Base-by-base conservation (phyloP, 2,329 filamentous ascomycete genomes). In the Penicillium freii region DNA sequence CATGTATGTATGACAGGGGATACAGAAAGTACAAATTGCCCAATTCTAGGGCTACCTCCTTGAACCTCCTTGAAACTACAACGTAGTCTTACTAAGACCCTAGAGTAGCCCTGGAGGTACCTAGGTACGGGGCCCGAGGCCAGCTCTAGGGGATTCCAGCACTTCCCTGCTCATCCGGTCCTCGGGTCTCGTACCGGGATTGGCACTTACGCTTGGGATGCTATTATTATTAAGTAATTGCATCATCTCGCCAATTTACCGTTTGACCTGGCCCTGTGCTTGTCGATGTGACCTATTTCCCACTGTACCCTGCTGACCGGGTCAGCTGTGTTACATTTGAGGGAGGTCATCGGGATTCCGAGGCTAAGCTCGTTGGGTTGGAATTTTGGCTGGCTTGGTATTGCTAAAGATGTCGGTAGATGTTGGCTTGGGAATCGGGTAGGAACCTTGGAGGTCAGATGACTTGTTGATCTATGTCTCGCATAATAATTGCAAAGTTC, bases 281-380 rank as follows among this genome's bases (percentile, higher is more conserved):
- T 23, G 27, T 52, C 29, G 29, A 33, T 33, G 44, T 31, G 21
- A 25, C 39, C 13, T 19, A 4, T 19, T n/a, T 29, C 39, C n/a
- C 15, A 33, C 31, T 33, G 15, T 36, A 21, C 25, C 4, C 39
- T 23, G 27, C n/a, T n/a, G 29, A 17, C 11, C 15, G 17, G 39
- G 39, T 48, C 42, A 53, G 33, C 42, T 48, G 43, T 54, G 51
- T 40, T n/a, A 34, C 25, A 9, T 13, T 40, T 21, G 25, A 25
- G 17, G 5, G 25, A 34, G 17, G n/a, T 17, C 25, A 8, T 17
- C n/a, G 25, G 13, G 17, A 11, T 46, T 46, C 34, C 5, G 31
- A 33, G 13, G 33, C 23, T 53, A 52, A 50, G 47, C 50, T 27
- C 21, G 50, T 29, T 53, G 51, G 11, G n/a, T 46, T 46, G 31